Evolutionary conservation across 495 filamentous ascomycete genomes (phyloP).

Genomic region (Penicillium herquei): DNA sequence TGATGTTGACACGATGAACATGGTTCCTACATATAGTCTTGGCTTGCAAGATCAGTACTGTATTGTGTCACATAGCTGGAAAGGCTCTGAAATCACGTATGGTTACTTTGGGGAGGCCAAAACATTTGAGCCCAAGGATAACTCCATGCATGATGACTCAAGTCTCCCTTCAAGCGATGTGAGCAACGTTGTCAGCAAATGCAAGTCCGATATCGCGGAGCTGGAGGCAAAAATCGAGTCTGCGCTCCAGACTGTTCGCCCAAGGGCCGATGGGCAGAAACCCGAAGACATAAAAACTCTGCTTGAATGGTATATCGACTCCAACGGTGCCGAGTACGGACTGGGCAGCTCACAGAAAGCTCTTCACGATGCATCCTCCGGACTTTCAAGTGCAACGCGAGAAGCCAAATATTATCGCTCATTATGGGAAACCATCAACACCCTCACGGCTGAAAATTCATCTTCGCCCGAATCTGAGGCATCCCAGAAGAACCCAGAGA

Average conservation of each 20-base stretch:
- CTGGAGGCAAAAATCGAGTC: neutral
- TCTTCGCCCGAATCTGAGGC: neutral
- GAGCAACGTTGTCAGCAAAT: neutral
- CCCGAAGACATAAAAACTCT: slow-evolving; percentile 1
- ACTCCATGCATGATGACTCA: slow-evolving; percentile 1
- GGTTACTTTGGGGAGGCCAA: slow-evolving; percentile 25
- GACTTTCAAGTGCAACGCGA: neutral
- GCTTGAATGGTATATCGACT: slow-evolving; percentile 4
- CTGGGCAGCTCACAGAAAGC: neutral
- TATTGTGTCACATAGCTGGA: slow-evolving; percentile 50
- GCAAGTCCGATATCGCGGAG: neutral
- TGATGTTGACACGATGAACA: slow-evolving; percentile 41
- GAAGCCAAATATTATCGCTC: slow-evolving; percentile 1
- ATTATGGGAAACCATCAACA: neutral
- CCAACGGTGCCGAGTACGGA: slow-evolving; percentile 1
- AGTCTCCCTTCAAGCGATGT: neutral
- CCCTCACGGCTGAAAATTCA: neutral
- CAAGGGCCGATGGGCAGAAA: neutral
- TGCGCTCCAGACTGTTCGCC: neutral
- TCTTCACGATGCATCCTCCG: slow-evolving; percentile 1
- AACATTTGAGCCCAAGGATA: slow-evolving; percentile 5
- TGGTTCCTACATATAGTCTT: slow-evolving; percentile 26
- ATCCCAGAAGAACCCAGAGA: neutral
- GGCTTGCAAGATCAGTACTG: slow-evolving; percentile 36
- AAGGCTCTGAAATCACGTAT: slow-evolving; percentile 39